These are phyloP conservation scores for Lophiotrema nucula DNA, from an alignment of 495 filamentous ascomycete species.

Conservation along the genomic window DNA sequence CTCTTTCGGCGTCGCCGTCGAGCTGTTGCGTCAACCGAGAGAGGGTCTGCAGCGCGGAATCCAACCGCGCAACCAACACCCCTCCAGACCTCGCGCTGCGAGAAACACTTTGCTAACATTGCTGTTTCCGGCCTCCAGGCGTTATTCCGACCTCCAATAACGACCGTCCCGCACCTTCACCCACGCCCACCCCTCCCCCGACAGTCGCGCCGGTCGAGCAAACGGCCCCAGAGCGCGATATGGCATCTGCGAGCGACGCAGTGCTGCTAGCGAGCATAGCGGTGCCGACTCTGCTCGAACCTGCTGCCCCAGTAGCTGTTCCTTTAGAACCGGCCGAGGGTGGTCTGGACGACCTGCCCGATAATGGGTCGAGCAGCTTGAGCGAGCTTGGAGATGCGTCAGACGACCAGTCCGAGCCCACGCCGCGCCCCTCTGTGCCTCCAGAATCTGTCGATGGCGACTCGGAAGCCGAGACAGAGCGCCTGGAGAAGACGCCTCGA, in stretches of 20 bases:
- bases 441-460: slow-evolving; percentile 62
- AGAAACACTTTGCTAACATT: no score
- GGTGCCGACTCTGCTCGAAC: neutral
- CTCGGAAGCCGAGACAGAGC: slow-evolving; percentile 97
- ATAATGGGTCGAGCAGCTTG: slow-evolving; percentile 64
- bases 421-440: slow-evolving; percentile 13
- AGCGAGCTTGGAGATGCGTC: slow-evolving; percentile 86
- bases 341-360: slow-evolving; percentile 28
- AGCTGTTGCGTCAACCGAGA: slow-evolving; percentile 19
- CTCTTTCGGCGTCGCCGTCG: slow-evolving; percentile 8
- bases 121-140: neutral
- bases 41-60: no score
- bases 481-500: slow-evolving; percentile 86
- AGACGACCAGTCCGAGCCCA: slow-evolving; percentile 55
- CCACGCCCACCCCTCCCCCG: neutral
- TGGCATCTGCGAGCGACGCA: neutral
- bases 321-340: slow-evolving; percentile 3
- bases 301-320: neutral
- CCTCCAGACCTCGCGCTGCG: no score
- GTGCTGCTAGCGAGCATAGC: slow-evolving; percentile 12
- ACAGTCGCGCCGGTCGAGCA: slow-evolving; percentile 4
- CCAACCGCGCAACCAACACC: no score
- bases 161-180: slow-evolving; percentile 17
- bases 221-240: neutral
- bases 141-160: slow-evolving; percentile 7